phyloP scores from a whole-genome alignment of 139 green algal species.

The Tetratostichococcus sp. region DNA sequence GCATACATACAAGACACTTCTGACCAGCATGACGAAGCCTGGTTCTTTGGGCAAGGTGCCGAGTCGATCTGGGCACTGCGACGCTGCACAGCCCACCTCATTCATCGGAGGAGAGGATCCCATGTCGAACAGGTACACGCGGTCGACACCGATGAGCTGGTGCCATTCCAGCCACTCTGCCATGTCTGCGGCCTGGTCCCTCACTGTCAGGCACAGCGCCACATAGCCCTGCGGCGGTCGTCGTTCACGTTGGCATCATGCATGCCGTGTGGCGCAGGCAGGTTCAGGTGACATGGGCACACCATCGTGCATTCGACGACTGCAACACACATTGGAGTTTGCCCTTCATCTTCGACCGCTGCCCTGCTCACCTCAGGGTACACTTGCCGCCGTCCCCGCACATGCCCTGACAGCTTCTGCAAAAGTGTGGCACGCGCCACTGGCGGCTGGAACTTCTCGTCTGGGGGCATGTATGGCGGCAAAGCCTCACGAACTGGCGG shows the following conservation, averaged over 20 bases:
- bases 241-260: background rate
- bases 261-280: background rate
- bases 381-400: background rate
- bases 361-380: background rate
- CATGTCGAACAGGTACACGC: conserved; percentile 25
- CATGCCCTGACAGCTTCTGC: background rate
- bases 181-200: conserved; percentile 23
- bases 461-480: background rate
- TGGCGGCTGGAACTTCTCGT: background rate
- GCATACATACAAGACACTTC: too few species aligned
- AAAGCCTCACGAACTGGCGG: too few species aligned
- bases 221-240: conserved; percentile 7
- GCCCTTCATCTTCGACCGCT: too few species aligned
- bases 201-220: conserved; percentile 21
- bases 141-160: conserved; percentile 2
- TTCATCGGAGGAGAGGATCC: conserved; percentile 10
- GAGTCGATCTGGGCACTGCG: background rate
- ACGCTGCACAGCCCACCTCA: background rate
- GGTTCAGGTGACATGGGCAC: too few species aligned
- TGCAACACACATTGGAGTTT: too few species aligned
- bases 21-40: too few species aligned
- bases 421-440: background rate
- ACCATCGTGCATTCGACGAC: too few species aligned
- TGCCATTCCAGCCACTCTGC: conserved; percentile 25
- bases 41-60: too few species aligned